Conservation (phyloP, 305 asterid species). For the Fraxinus baroniana region DNA sequence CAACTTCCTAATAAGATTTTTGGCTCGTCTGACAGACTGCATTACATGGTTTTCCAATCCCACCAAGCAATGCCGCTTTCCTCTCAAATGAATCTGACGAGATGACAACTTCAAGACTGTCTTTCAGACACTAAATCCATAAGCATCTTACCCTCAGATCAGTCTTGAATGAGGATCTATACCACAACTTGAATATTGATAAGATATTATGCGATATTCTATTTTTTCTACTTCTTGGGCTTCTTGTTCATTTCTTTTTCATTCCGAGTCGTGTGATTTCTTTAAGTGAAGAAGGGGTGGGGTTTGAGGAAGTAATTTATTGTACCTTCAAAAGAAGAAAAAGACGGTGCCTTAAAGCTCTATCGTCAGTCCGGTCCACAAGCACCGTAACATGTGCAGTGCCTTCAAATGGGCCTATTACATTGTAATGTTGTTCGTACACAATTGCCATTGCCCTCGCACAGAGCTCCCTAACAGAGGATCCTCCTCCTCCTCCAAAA, state of each 20-base stretch:
- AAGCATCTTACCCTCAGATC: slow-evolving; percentile 5
- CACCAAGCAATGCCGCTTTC: not conserved
- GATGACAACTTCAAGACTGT: slow-evolving; percentile 1
- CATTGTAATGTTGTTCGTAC: slow-evolving; percentile 81
- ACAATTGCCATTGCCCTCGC: slow-evolving; percentile 99
- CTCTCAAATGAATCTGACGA: not conserved
- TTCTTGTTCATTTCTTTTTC: not conserved
- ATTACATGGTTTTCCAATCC: not conserved
- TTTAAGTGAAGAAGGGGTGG: not conserved
- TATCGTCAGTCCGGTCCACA: slow-evolving; percentile 96
- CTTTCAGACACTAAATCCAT: slow-evolving; percentile 10
- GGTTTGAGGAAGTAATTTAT: slow-evolving; percentile 1
- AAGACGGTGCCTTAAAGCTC: slow-evolving; percentile 97
- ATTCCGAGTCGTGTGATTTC: not conserved
- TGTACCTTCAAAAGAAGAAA: slow-evolving; percentile 92
- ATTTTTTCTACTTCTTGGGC: not conserved
- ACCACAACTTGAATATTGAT: not conserved
- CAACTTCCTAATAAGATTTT: not conserved
- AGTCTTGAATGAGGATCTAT: not conserved
- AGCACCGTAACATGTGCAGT: slow-evolving; percentile 94
- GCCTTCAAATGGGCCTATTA: slow-evolving; percentile 92
- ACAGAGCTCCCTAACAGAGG: slow-evolving; percentile 97
- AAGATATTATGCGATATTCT: slow-evolving; percentile 13
- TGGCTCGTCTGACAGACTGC: not conserved
- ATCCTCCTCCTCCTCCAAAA: slow-evolving; percentile 99